Evolutionary conservation across 169 alveolate species (phyloP), one percentile per base, ranked within the genome.

Genomic region (Cryptosporidium bovis): DNA sequence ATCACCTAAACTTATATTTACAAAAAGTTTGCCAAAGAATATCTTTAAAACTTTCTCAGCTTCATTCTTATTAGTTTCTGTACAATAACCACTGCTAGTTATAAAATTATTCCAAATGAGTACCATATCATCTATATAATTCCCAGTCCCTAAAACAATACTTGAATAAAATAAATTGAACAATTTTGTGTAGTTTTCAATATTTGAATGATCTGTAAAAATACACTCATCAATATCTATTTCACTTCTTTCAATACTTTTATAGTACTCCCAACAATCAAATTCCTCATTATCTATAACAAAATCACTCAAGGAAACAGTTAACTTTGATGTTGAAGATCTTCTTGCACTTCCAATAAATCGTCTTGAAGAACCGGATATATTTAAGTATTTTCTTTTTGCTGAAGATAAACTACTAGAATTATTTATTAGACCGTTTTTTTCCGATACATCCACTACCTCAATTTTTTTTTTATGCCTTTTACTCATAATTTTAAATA

Each of bases 201-300:
- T 29, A 24, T 24, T 60, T 34, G 64, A 77, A 62, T 60, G 31
- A 60, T 34, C 50, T 8, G 7, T 10, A 10, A 27, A 15, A 0
- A n/a, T 20, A 24, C 13, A 15, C 1, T 77, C 71, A 34, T 34
- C 58, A 15, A 60, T 15, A 40, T 40, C 10, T 40, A 8, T 8
- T 8, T 40, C 48, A 12, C 71, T 71, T 29, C 29, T 56, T 40
- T 77, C 87, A 31, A 77, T 60, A 12, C 36, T 77, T 40, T 36
- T 44, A 60, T 77, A 77, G 40, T 62, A 44, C 7, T 60, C 87
- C 87, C 87, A 77, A 60, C 27, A 34, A 60, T 77, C 51, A 77
- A 56, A 27, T 24, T 56, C 77, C 24, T 34, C 48, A 27, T 60
- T 44, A 6, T 71, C 69, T 31, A 60, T 20, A 77, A 36, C 71